Base-by-base conservation (phyloP, 1,139 yeast species). In the Hansenula lynferdii region DNA sequence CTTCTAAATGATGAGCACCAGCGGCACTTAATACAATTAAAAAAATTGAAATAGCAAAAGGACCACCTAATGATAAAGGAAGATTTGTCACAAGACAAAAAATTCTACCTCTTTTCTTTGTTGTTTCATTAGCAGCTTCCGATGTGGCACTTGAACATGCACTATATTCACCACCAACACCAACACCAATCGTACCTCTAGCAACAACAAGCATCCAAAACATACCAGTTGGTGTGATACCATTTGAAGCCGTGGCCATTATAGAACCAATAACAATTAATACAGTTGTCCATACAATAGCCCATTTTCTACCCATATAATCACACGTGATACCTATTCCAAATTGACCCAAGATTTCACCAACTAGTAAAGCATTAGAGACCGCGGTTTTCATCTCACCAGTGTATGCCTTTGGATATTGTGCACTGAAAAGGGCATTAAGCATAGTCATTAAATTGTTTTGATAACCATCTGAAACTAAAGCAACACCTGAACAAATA, bases 51-150 rank as follows among this genome's bases (percentile, higher is more conserved):
- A 80, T 58, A n/a, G 87, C 85, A 58, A 84, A 79, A 15, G 92
- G 92, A 8, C 87, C 87, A 42, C 94, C 92, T 36, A 83, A 68
- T 5, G 85, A 69, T 34, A 84, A 63, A 4, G 92, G 92, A 35
- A 84, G 64, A 57, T 84, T 84, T 8, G 92, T 83, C 17, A 78
- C 82, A 57, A 83, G 50, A 33, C 76, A 70, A 51, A 83, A 80
- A 5, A 74, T 70, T 25, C 79, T 72, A 36, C 90, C 89, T 57
- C 90, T 69, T 51, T 71, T 69, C 51, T 69, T 76, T 34, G 72
- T 68, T 2, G 78, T 67, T 56, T 84, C 92, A 54, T 82, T 80
- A 3, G 89, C 85, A 27, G 87, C 84, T 57, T 82, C 90, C 16
- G 79, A 74, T 1, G 87, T 86, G 23, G 84, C 68, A 2, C 80